phyloP scores from a whole-genome alignment of 305 asterid genomes.

The Rubia tinctorum region DNA sequence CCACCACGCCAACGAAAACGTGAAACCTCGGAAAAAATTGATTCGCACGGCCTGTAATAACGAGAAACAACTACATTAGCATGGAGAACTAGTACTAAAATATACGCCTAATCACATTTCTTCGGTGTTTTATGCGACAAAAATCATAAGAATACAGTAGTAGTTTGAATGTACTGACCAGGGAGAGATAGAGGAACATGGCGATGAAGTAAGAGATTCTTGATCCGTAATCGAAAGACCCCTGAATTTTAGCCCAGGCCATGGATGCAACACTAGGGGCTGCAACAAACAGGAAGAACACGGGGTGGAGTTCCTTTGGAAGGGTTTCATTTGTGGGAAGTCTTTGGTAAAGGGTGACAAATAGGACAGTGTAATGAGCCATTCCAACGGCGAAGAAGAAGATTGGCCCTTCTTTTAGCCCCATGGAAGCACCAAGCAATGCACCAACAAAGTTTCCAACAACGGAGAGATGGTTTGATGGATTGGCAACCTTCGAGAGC shows the following conservation, averaged over 20 bases:
- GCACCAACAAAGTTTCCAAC: constrained; percentile 89
- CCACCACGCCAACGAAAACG: constrained; percentile 93
- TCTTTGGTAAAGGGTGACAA: constrained; percentile 82
- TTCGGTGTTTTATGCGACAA: not conserved
- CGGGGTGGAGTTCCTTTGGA: constrained; percentile 88
- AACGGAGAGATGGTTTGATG: constrained; percentile 65
- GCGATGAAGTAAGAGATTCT: constrained; percentile 65
- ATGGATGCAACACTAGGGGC: constrained; percentile 87
- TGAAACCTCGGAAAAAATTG: constrained; percentile 83
- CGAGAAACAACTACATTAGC: constrained; percentile 8
- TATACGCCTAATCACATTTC: not conserved
- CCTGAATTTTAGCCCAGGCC: constrained; percentile 79
- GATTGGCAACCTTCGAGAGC: constrained; percentile 86
- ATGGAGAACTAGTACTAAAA: too few relatives aligned
- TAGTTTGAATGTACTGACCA: constrained; percentile 34
- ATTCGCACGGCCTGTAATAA: constrained; percentile 66
- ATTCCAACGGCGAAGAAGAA: constrained; percentile 83
- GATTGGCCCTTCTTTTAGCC: constrained; percentile 76
- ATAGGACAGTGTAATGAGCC: constrained; percentile 74
- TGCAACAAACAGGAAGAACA: constrained; percentile 85
- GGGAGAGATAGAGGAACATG: constrained; percentile 67
- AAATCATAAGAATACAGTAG: not conserved
- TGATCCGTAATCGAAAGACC: constrained; percentile 62
- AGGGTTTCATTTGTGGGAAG: constrained; percentile 82
- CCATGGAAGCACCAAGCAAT: constrained; percentile 82